phyloP scores from a whole-genome alignment of 768 basidiomycete genomes.

The Panaeolus cyanescens region DNA sequence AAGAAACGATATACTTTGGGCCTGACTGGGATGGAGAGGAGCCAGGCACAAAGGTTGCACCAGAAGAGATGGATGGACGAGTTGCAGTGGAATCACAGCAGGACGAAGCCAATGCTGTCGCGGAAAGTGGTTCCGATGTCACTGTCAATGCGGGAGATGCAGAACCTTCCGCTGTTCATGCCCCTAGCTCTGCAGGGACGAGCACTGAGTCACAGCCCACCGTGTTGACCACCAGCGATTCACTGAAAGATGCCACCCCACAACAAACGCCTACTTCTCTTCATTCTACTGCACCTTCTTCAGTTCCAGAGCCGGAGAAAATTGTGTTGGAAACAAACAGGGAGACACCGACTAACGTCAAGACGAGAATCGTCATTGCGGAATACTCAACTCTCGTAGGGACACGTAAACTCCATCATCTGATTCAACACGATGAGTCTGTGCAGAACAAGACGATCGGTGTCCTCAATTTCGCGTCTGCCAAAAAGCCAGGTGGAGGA shows the following conservation, averaged over 20 bases:
- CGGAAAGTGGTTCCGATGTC: slow-evolving; percentile 1
- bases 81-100: not conserved
- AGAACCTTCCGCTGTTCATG: not conserved
- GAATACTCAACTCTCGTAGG: slow-evolving; percentile 27
- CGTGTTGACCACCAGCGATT: not conserved
- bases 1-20: not conserved
- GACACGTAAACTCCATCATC: slow-evolving; percentile 17
- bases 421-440: not conserved
- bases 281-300: not conserved
- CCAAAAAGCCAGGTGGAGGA: slow-evolving; percentile 71
- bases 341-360: not conserved
- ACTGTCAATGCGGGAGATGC: not conserved
- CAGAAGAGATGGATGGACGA: slow-evolving; percentile 11
- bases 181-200: not conserved
- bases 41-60: not conserved
- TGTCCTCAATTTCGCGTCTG: slow-evolving; percentile 73
- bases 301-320: not conserved
- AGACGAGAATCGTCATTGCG: slow-evolving; percentile 17
- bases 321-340: not conserved
- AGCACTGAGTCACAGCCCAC: not conserved
- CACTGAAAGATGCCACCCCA: not conserved
- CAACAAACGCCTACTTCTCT: not conserved
- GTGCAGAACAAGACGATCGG: slow-evolving; percentile 30
- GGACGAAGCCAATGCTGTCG: not conserved
- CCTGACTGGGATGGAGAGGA: not conserved